Conservation (phyloP, 495 filamentous ascomycete genomes). For the Aspergillus homomorphus region DNA sequence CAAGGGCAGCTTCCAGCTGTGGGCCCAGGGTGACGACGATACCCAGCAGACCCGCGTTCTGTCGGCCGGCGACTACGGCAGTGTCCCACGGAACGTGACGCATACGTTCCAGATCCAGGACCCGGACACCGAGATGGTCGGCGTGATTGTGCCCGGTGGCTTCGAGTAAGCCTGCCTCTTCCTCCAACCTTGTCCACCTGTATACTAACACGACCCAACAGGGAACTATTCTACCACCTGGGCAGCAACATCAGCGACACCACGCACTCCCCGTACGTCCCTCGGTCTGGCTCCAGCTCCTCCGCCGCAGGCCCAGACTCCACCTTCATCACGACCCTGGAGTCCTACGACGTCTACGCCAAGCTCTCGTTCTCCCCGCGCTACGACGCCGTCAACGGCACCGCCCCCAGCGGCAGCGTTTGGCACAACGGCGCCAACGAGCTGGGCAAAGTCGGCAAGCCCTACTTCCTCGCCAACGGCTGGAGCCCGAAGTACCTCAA, state of each 20-base stretch:
- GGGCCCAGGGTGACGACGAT: conserved; percentile 33
- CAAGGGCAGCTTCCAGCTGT: conserved; percentile 46
- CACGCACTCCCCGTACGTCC: conserved; percentile 32
- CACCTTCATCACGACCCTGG: conserved; percentile 23
- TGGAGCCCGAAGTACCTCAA: conserved; percentile 43
- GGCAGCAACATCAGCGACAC: conserved; percentile 26
- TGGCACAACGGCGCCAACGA: conserved; percentile 36
- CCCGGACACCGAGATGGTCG: conserved; percentile 44
- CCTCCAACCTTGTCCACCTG: not conserved
- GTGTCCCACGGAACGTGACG: conserved; percentile 38
- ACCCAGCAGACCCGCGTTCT: conserved; percentile 37
- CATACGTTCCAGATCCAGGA: conserved; percentile 47
- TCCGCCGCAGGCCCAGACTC: conserved; percentile 10
- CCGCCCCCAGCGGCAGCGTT: not conserved
- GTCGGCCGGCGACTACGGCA: conserved; percentile 39
- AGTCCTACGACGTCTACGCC: conserved; percentile 40
- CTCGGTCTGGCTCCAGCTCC: conserved; percentile 14
- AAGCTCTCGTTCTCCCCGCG: conserved; percentile 35
- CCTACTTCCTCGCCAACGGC: conserved; percentile 42
- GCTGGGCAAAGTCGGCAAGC: conserved; percentile 24
- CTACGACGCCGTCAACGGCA: conserved; percentile 35
- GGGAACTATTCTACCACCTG: conserved; percentile 38
- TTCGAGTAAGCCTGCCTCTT: conserved; percentile 34
- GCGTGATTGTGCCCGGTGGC: conserved; percentile 42
- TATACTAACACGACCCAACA: conserved; percentile 6